phyloP scores from a whole-genome alignment of 371 early-diverging fungal species.

The Saksenaea oblongispora region DNA sequence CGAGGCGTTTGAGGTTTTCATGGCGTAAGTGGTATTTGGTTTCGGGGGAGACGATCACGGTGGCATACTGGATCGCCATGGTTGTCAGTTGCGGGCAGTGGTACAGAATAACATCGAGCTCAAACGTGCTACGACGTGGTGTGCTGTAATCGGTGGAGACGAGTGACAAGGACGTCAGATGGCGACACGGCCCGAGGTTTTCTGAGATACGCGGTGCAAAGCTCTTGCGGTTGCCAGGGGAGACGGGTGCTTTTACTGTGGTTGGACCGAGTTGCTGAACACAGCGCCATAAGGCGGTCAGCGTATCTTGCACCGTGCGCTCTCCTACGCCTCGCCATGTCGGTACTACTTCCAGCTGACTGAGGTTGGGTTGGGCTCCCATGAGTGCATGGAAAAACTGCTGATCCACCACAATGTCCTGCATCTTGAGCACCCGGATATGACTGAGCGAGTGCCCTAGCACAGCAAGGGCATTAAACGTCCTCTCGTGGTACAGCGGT shows the following conservation, averaged over 20 bases:
- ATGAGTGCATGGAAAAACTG: neutral
- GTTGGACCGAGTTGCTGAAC: neutral
- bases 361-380: neutral
- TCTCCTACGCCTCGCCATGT: neutral
- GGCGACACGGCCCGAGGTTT: neutral
- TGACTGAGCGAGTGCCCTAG: conserved; percentile 17
- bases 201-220: neutral
- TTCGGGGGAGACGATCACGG: neutral
- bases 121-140: neutral
- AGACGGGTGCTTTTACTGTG: neutral
- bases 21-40: neutral
- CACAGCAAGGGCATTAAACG: conserved; percentile 5
- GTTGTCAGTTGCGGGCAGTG: neutral
- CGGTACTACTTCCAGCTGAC: neutral
- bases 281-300: neutral
- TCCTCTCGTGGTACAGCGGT: neutral
- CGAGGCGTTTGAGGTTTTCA: neutral
- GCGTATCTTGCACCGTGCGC: neutral
- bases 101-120: neutral
- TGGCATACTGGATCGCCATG: neutral
- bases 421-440: neutral
- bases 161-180: neutral
- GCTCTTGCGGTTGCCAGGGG: neutral
- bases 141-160: neutral
- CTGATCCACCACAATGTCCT: neutral